phyloP scores from a whole-genome alignment of 441 rosid genomes.

The Pelargonium australe region DNA sequence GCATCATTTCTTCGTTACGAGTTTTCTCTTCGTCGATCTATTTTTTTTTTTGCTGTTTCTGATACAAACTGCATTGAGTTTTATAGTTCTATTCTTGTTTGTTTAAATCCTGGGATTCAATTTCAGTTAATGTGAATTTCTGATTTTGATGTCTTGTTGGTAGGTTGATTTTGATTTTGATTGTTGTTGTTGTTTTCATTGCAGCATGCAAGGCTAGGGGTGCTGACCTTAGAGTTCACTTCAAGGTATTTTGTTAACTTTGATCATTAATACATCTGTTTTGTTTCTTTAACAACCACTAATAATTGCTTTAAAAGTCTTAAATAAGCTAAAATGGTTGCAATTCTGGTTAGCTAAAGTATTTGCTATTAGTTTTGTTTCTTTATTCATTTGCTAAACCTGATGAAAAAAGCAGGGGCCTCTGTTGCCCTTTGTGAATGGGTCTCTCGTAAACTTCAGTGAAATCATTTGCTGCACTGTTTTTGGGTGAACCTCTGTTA shows the following conservation, averaged over 20 bases:
- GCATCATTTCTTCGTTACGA: neutral
- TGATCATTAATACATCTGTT: too few relatives aligned
- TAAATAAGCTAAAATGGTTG: neutral
- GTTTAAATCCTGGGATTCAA: neutral
- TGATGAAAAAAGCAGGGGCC: constrained; percentile 45
- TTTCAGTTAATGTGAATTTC: neutral
- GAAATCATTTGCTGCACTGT: constrained; percentile 25
- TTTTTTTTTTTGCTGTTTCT: neutral
- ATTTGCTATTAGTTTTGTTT: neutral
- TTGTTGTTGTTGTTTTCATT: constrained; percentile 8
- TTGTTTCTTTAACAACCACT: too few relatives aligned
- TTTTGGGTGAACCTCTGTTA: constrained; percentile 64
- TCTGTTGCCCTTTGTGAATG: constrained; percentile 33
- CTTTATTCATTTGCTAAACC: neutral
- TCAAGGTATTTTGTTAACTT: constrained; percentile 39
- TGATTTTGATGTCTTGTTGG: neutral
- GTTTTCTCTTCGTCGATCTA: neutral
- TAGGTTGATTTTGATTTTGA: neutral
- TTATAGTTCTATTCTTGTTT: neutral
- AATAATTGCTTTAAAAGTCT: too few relatives aligned
- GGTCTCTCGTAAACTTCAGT: constrained; percentile 37
- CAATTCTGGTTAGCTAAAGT: neutral
- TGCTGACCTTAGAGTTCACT: constrained; percentile 65
- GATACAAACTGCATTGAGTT: neutral
- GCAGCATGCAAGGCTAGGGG: constrained; percentile 77